A percentile compares a stretch with the other conserved stretches of the same genome.
These are phyloP conservation scores for Coriaria nepalensis DNA, from an alignment of 306 rosid species.

Conservation along the genomic window DNA sequence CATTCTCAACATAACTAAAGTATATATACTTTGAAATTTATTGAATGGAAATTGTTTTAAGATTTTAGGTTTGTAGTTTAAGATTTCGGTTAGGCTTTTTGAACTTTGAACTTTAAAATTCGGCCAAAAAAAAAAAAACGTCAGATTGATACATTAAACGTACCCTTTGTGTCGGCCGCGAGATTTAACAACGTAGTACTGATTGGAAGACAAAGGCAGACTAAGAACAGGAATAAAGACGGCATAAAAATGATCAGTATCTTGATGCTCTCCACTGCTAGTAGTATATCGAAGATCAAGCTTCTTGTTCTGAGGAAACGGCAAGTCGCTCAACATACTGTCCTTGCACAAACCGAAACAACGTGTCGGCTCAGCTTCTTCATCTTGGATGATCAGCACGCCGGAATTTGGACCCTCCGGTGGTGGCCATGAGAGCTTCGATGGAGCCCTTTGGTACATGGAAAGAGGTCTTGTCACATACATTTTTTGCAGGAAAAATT, in stretches of 20 bases:
- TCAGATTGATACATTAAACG: background rate
- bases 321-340: constrained; percentile 30
- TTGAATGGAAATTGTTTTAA: no score
- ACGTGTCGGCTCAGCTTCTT: constrained; percentile 21
- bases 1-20: no score
- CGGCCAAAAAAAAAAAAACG: no score
- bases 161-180: constrained; percentile 58
- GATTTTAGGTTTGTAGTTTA: no score
- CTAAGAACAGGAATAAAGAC: constrained; percentile 56
- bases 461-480: constrained; percentile 65
- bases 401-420: constrained; percentile 64
- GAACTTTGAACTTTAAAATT: no score
- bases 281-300: constrained; percentile 40
- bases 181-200: constrained; percentile 41
- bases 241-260: constrained; percentile 20
- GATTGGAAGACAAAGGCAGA: constrained; percentile 47
- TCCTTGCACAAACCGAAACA: constrained; percentile 30
- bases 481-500: no score
- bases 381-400: constrained; percentile 51
- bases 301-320: constrained; percentile 53
- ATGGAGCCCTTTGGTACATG: constrained; percentile 19
- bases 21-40: no score
- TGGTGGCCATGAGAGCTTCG: constrained; percentile 22
- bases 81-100: no score
- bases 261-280: constrained; percentile 12